Percentiles rank a stretch among this genome's conserved stretches.
phyloP scores from a whole-genome alignment of 2,329 filamentous ascomycete species.

The Monosporascus ibericus region DNA sequence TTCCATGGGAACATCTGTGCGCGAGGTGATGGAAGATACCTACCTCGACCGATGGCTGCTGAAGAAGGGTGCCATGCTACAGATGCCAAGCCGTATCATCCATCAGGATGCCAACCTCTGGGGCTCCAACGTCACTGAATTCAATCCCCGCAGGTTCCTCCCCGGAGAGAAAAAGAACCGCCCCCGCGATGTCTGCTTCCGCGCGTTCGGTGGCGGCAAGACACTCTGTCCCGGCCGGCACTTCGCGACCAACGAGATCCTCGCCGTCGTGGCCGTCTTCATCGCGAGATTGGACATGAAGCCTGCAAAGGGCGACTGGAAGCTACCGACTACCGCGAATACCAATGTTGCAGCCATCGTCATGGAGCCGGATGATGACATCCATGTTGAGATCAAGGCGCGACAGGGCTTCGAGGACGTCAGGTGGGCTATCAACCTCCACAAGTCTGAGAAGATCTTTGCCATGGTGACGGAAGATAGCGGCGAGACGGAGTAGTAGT shows the following conservation, averaged over 20 bases:
- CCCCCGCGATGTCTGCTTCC: conserved; percentile 17
- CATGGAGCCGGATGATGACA: conserved; percentile 21
- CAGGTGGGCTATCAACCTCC: conserved; percentile 10
- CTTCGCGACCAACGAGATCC: conserved; percentile 22
- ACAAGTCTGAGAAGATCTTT: conserved; percentile 13
- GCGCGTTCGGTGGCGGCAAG: conserved; percentile 21
- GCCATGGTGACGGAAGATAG: conserved; percentile 12
- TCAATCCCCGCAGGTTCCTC: conserved; percentile 18
- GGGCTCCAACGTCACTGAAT: conserved; percentile 15
- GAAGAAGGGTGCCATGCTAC: conserved; percentile 22
- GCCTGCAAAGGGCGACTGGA: conserved; percentile 15
- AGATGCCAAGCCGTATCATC: conserved; percentile 21
- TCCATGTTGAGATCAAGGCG: conserved; percentile 15
- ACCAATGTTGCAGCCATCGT: conserved; percentile 23
- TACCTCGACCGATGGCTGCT: conserved; percentile 19
- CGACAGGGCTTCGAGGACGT: conserved; percentile 11
- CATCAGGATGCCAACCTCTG: conserved; percentile 18
- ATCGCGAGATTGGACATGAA: conserved; percentile 21
- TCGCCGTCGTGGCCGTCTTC: conserved; percentile 19
- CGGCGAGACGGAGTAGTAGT: conserved; percentile 1
- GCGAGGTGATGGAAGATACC: conserved; percentile 23
- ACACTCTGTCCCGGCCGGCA: conserved; percentile 21
- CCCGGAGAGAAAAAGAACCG: conserved; percentile 16
- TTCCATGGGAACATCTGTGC: conserved; percentile 29
- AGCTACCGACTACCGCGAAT: conserved; percentile 17